Evolutionary conservation across 2,329 filamentous ascomycete genomes (phyloP).

Genomic region (Paecilomyces sp.): DNA sequence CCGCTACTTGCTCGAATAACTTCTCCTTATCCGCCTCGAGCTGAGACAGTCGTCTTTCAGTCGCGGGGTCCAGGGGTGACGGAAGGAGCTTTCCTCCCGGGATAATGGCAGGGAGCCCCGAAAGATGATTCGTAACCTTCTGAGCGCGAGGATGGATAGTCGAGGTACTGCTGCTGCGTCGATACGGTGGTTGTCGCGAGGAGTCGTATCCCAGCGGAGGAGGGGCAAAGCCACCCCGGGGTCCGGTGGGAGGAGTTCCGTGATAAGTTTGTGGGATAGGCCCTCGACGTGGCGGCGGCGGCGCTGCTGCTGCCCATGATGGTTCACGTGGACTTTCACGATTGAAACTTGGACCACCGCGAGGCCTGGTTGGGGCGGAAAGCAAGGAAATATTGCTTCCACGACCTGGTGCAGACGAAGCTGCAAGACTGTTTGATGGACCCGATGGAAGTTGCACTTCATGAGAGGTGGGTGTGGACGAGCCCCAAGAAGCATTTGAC

Average conservation of each 20-base stretch:
- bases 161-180: conserved; percentile 28
- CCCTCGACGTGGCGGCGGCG: conserved; percentile 25
- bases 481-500: conserved; percentile 21
- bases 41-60: conserved; percentile 38
- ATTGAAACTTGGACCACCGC: conserved; percentile 28
- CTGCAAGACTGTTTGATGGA: conserved; percentile 25
- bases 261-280: conserved; percentile 20
- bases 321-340: conserved; percentile 21
- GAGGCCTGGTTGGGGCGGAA: conserved; percentile 41
- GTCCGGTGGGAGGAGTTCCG: conserved; percentile 30
- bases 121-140: conserved; percentile 32
- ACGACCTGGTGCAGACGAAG: conserved; percentile 29
- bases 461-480: conserved; percentile 12
- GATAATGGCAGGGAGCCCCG: conserved; percentile 30
- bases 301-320: conserved; percentile 22
- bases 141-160: conserved; percentile 31
- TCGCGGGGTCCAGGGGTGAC: conserved; percentile 28
- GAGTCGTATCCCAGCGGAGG: conserved; percentile 16
- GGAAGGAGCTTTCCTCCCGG: conserved; percentile 36
- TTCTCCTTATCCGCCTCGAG: conserved; percentile 40
- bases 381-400: conserved; percentile 33
- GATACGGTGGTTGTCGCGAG: conserved; percentile 29
- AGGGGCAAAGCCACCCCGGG: conserved; percentile 24
- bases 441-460: conserved; percentile 28
- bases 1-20: conserved; percentile 36